These are phyloP conservation scores for Ophioceras dolichostomum DNA, from an alignment of 2,329 filamentous ascomycete species.

Conservation along the genomic window DNA sequence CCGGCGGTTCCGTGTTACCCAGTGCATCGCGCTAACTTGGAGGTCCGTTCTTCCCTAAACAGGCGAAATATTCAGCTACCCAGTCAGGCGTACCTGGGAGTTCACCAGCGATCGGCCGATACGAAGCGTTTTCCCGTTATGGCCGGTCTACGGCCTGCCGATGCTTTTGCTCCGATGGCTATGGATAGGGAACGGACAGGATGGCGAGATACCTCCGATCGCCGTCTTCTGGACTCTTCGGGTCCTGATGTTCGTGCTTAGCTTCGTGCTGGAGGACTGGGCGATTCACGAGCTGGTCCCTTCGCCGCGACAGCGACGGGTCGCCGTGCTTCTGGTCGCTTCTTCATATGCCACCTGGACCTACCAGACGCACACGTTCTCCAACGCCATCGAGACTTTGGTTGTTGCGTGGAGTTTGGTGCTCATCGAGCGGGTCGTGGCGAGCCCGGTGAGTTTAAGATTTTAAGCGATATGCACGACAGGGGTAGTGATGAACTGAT, in stretches of 20 bases:
- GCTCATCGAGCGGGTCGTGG: conserved; percentile 74
- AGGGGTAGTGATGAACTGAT: no score
- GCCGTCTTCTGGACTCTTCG: conserved; percentile 84
- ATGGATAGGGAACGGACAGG: conserved; percentile 71
- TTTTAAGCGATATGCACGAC: no score
- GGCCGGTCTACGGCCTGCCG: conserved; percentile 87
- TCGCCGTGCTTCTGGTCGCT: conserved; percentile 73
- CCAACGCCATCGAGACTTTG: conserved; percentile 91
- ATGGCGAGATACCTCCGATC: conserved; percentile 67
- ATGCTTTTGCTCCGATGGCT: conserved; percentile 90
- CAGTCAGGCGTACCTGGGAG: conserved; percentile 86
- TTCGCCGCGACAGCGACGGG: conserved; percentile 56
- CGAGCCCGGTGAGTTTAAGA: conserved; percentile 60
- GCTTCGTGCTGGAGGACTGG: conserved; percentile 97
- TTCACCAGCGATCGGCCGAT: conserved; percentile 83
- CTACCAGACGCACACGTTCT: conserved; percentile 96
- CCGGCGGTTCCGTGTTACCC: not conserved
- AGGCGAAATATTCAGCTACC: conserved; percentile 91
- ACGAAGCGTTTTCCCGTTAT: conserved; percentile 91
- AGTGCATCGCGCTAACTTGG: not conserved
- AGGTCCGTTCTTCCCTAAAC: conserved; percentile 8
- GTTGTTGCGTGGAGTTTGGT: conserved; percentile 90
- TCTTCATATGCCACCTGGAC: conserved; percentile 99
- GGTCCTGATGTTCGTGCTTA: conserved; percentile 83
- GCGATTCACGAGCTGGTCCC: conserved; percentile 84